These are phyloP conservation scores for Leccinum subfulvum DNA, from an alignment of 1,284 basidiomycete species.

Conservation along the genomic window DNA sequence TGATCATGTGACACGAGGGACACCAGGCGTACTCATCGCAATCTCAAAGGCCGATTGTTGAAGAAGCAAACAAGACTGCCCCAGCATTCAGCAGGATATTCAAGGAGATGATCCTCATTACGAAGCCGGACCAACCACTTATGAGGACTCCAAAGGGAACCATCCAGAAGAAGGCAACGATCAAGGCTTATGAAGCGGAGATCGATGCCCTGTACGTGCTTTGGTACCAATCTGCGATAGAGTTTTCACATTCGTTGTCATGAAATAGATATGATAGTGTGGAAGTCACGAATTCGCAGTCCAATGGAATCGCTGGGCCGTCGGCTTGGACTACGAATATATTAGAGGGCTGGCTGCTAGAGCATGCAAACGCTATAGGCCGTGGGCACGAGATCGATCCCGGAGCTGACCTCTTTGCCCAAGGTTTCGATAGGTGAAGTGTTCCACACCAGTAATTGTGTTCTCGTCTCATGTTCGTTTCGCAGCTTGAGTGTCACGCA, in stretches of 20 bases:
- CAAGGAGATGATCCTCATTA: conserved; percentile 27
- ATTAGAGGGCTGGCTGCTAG: conserved; percentile 7
- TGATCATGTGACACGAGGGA: background rate
- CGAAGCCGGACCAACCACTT: conserved; percentile 19
- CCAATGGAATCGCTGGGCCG: background rate
- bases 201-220: conserved; percentile 22
- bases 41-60: conserved; percentile 18
- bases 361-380: conserved; percentile 1
- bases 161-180: conserved; percentile 17
- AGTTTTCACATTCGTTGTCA: background rate
- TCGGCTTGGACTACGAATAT: conserved; percentile 1
- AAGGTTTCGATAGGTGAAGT: conserved; percentile 17
- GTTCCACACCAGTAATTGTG: too few species aligned
- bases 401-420: conserved; percentile 9
- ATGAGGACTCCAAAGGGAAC: conserved; percentile 22
- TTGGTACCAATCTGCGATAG: too few species aligned
- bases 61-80: conserved; percentile 23
- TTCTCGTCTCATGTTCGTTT: background rate
- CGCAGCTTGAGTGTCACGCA: conserved; percentile 8
- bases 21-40: background rate
- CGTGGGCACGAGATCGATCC: conserved; percentile 2
- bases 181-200: conserved; percentile 21
- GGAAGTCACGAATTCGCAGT: background rate
- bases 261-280: conserved; percentile 4
- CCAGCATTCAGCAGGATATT: conserved; percentile 29